Base-by-base conservation (phyloP, 1,284 basidiomycete genomes). In the Agaricales sp. region DNA sequence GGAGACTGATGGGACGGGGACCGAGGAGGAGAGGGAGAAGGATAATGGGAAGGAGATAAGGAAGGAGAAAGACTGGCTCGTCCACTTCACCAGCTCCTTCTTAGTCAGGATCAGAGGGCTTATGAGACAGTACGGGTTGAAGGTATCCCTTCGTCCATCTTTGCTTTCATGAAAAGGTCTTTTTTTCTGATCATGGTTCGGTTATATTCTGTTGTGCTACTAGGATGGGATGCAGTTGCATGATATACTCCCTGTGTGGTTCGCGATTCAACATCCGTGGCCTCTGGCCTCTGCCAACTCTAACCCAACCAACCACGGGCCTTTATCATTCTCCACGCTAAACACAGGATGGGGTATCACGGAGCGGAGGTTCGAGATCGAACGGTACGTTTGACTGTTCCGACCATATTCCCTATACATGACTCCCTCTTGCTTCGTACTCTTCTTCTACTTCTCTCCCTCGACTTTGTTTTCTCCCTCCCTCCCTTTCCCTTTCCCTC, bases 191-290 rank as follows among this genome's bases (percentile, higher is more conserved):
- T n/a, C n/a, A n/a, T n/a, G n/a, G n/a, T n/a, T n/a, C n/a, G n/a
- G n/a, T n/a, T n/a, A n/a, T n/a, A n/a, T n/a, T n/a, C n/a, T n/a
- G n/a, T 12, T 37, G 41, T 82, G 80, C 52, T 83, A 82, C n/a
- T 84, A 79, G 55, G 90, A 92, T 63, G 82, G 76, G 4, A 78
- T 92, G 78, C 87, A 92, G 66, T 74, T 94, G 56, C 89, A 92
- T 54, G 89, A 92, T 57, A 82, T 88, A 47, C 78, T 79, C 12
- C 82, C 86, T 2, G 74, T 91, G n/a, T 91, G 85, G 83, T 87
- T 78, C 59, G 82, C 84, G 0, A 77, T 86, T 14, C 69, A 74
- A 50, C 80, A 84, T 53, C 81, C 30, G 11, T 35, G 30, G 30
- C 30, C 30, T 35, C 30, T 82, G 12, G 80, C 82, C 59, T n/a